phyloP scores from a whole-genome alignment of 306 rosid genomes.

The Benincasa hispida region DNA sequence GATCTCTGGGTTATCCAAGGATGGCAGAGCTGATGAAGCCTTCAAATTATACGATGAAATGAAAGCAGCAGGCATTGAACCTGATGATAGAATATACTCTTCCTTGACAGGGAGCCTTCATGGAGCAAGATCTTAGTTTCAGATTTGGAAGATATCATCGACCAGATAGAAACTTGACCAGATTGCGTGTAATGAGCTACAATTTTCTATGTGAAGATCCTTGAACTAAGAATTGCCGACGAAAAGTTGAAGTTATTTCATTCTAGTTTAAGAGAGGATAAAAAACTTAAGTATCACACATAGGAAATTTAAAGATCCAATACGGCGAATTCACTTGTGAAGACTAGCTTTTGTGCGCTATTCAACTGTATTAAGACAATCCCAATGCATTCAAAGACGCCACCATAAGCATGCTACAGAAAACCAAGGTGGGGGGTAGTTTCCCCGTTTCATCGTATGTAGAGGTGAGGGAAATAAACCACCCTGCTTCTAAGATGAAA shows the following conservation, averaged over 20 bases:
- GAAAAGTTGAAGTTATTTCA: background rate
- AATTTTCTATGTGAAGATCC: background rate
- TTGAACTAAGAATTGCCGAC: background rate
- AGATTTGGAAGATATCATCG: background rate
- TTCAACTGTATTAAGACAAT: background rate
- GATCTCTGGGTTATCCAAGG: slow-evolving; percentile 71
- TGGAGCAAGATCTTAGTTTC: slow-evolving; percentile 9
- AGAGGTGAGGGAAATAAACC: too few species aligned
- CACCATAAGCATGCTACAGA: background rate
- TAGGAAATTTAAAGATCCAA: background rate
- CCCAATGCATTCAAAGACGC: background rate
- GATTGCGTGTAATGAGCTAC: background rate
- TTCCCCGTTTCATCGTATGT: too few species aligned
- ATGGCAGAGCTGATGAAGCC: slow-evolving; percentile 69
- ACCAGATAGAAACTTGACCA: background rate
- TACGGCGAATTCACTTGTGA: background rate
- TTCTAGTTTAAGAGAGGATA: background rate
- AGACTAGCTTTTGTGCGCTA: background rate
- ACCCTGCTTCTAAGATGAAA: too few species aligned
- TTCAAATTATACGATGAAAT: slow-evolving; percentile 63
- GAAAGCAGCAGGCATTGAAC: slow-evolving; percentile 39
- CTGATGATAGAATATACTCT: slow-evolving; percentile 66
- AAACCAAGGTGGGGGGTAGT: too few species aligned
- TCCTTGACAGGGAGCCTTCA: slow-evolving; percentile 63
- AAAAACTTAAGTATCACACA: background rate